A percentile compares a stretch with the other conserved stretches of the same genome.
These are phyloP conservation scores for Lumnitzera littorea DNA, from an alignment of 345 rosid genomes.

Conservation along the genomic window DNA sequence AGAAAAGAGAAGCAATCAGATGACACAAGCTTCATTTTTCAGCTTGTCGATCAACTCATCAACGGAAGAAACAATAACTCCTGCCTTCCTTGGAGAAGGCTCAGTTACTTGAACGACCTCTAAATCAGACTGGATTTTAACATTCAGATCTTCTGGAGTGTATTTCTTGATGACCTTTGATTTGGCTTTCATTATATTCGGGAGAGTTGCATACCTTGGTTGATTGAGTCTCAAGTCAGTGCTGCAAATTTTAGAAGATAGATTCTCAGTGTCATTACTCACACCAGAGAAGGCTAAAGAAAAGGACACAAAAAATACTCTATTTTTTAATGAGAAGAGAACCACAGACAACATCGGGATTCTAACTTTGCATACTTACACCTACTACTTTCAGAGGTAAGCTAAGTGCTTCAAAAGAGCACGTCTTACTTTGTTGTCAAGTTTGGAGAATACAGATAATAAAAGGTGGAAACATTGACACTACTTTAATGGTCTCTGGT, in stretches of 20 bases:
- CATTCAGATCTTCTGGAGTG: constrained; percentile 56
- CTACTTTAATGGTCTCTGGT: too few species aligned
- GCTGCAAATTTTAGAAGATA: constrained; percentile 27
- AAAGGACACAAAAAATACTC: too few species aligned
- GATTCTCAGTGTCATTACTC: background rate
- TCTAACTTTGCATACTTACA: too few species aligned
- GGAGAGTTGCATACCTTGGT: constrained; percentile 90
- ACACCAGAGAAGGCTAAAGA: too few species aligned
- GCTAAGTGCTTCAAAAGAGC: too few species aligned
- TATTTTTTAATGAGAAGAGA: too few species aligned
- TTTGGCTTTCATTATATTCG: constrained; percentile 94
- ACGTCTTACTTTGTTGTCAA: too few species aligned
- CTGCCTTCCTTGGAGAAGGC: constrained; percentile 77
- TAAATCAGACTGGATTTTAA: constrained; percentile 47
- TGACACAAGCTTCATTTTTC: constrained; percentile 62
- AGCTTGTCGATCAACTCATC: constrained; percentile 81
- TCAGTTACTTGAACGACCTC: constrained; percentile 67
- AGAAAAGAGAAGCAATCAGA: constrained; percentile 19
- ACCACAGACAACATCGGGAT: too few species aligned
- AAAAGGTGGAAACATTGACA: too few species aligned
- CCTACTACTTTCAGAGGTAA: too few species aligned
- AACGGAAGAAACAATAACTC: constrained; percentile 55
- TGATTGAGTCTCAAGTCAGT: constrained; percentile 91
- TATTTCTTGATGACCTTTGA: constrained; percentile 73
- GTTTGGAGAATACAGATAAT: too few species aligned